Percentiles rank a stretch among this genome's conserved stretches.
These are phyloP conservation scores for Dendrocalamus sinicus DNA, from an alignment of 176 grass and related monocot genomes.

Conservation along the genomic window DNA sequence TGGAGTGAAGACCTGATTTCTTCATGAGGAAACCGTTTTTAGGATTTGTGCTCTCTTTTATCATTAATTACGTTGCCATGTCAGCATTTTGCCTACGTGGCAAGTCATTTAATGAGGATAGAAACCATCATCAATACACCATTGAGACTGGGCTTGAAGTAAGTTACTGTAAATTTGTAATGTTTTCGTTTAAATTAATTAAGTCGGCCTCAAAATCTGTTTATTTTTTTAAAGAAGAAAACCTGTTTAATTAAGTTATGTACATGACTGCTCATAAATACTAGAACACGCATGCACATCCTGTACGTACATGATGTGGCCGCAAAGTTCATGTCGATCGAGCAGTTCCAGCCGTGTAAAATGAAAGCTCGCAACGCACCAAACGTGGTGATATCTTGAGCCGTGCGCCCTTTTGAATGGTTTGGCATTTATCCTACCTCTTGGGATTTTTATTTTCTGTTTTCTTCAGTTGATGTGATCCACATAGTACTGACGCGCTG, in stretches of 20 bases:
- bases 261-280: neutral
- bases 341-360: neutral
- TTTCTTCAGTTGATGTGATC: neutral
- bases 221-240: neutral
- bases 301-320: neutral
- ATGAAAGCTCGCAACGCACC: constrained; percentile 11
- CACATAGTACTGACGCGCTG: neutral
- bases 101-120: too few relatives aligned
- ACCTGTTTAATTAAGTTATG: neutral
- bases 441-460: neutral
- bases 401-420: neutral
- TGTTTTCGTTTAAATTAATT: neutral
- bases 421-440: neutral
- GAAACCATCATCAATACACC: too few relatives aligned
- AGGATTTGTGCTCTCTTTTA: too few relatives aligned
- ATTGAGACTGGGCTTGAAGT: neutral
- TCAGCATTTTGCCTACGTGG: too few relatives aligned
- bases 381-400: constrained; percentile 2
- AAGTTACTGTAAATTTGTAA: neutral
- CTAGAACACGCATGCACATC: neutral
- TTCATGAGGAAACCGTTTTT: too few relatives aligned
- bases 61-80: too few relatives aligned
- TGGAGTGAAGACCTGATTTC: too few relatives aligned
- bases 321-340: neutral
- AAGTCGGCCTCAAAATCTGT: neutral